Evolutionary conservation across 345 rosid genomes (phyloP).

Genomic region (Schrenkiella parvula): DNA sequence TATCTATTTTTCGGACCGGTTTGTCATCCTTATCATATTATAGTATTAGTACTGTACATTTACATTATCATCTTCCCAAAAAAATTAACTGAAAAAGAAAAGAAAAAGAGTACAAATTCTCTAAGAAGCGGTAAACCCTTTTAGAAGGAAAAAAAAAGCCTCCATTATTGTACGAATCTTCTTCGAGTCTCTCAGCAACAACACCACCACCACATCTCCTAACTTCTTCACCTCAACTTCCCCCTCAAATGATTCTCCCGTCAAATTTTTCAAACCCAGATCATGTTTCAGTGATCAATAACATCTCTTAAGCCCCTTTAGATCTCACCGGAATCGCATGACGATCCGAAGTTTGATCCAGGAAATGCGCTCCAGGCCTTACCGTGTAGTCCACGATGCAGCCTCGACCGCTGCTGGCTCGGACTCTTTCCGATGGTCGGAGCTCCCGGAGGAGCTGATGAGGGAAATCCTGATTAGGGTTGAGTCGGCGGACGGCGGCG

Average conservation of each 20-base stretch:
- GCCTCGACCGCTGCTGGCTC: constrained; percentile 8
- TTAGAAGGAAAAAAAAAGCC: not conserved
- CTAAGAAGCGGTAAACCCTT: constrained; percentile 15
- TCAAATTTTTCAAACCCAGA: not conserved
- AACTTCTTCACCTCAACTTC: constrained; percentile 15
- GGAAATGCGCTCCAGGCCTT: constrained; percentile 51
- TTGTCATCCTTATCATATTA: not conserved
- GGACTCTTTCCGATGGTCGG: constrained; percentile 57
- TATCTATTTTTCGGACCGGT: not conserved
- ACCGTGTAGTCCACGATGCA: constrained; percentile 54
- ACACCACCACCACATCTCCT: not conserved
- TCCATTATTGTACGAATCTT: constrained; percentile 30
- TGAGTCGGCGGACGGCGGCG: constrained; percentile 51
- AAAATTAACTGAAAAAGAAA: not conserved
- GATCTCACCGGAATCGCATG: constrained; percentile 30
- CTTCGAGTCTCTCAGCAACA: constrained; percentile 22
- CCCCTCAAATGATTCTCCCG: constrained; percentile 7
- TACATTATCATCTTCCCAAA: not conserved
- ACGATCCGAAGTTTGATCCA: constrained; percentile 46
- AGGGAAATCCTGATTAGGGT: constrained; percentile 61
- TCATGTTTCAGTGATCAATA: constrained; percentile 7
- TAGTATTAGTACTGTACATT: not conserved
- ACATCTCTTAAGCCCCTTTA: not conserved
- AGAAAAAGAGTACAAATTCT: not conserved
- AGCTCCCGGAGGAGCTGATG: constrained; percentile 71